Percentiles rank a stretch among this genome's conserved stretches.
These are phyloP conservation scores for Boletus insuetus DNA, from an alignment of 768 basidiomycete genomes.

Conservation along the genomic window DNA sequence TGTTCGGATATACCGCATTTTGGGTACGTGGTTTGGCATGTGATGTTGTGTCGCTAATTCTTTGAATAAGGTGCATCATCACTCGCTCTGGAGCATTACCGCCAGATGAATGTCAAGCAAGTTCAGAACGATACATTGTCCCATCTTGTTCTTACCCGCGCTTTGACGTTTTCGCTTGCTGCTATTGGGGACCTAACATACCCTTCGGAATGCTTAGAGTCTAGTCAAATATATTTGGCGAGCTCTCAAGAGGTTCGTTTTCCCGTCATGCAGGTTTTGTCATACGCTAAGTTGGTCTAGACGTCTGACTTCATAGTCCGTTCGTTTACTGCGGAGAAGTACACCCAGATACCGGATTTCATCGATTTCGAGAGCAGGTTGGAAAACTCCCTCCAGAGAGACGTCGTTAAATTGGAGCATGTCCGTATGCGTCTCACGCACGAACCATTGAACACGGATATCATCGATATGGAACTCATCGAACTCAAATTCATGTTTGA, in stretches of 20 bases:
- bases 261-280: not conserved
- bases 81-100: conserved; percentile 76
- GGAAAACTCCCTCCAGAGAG: conserved; percentile 82
- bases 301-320: conserved; percentile 79
- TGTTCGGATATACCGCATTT: conserved; percentile 76
- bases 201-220: conserved; percentile 72
- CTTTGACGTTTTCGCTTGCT: conserved; percentile 76
- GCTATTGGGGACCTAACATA: conserved; percentile 74
- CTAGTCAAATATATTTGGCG: conserved; percentile 76
- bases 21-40: conserved; percentile 47
- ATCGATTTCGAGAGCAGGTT: conserved; percentile 75
- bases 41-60: not conserved
- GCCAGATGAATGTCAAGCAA: conserved; percentile 73
- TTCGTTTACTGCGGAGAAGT: conserved; percentile 78
- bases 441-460: conserved; percentile 65
- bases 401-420: conserved; percentile 79
- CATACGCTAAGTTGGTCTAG: conserved; percentile 33
- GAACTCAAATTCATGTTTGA: conserved; percentile 83
- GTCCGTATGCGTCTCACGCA: conserved; percentile 80
- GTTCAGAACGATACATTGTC: conserved; percentile 89
- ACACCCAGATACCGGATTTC: conserved; percentile 89
- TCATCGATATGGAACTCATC: conserved; percentile 80
- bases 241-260: conserved; percentile 74
- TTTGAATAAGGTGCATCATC: conserved; percentile 60
- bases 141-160: conserved; percentile 75